These are phyloP conservation scores for Podospora fimiseda DNA, from an alignment of 495 filamentous ascomycete genomes.

Conservation along the genomic window DNA sequence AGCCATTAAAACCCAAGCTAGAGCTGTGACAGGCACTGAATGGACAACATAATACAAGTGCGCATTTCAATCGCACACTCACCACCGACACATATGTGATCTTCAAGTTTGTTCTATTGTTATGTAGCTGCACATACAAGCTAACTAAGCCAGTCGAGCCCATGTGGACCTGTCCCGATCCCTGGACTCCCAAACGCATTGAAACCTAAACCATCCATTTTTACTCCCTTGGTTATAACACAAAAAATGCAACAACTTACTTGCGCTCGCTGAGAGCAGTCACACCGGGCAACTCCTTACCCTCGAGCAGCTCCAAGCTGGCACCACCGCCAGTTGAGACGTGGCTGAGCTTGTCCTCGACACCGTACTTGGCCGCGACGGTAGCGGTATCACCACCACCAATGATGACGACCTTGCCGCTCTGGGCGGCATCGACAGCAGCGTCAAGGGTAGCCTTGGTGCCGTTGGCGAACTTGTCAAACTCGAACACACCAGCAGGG, in stretches of 20 bases:
- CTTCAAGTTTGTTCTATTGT: background rate
- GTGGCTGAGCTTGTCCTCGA: slow-evolving; percentile 94
- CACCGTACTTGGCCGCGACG: slow-evolving; percentile 93
- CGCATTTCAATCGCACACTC: too few species aligned
- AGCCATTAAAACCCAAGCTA: too few species aligned
- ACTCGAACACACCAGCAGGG: slow-evolving; percentile 93
- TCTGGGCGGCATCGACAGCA: slow-evolving; percentile 68
- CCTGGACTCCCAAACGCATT: background rate
- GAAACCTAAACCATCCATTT: background rate
- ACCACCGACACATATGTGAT: too few species aligned
- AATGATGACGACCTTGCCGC: slow-evolving; percentile 91
- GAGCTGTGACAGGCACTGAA: too few species aligned
- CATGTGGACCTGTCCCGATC: background rate
- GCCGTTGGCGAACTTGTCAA: slow-evolving; percentile 85
- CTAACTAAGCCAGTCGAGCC: background rate
- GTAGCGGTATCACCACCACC: slow-evolving; percentile 98
- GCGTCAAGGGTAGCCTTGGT: slow-evolving; percentile 88
- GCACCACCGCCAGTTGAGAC: slow-evolving; percentile 96
- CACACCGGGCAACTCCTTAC: slow-evolving; percentile 94
- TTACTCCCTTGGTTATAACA: slow-evolving; percentile 15
- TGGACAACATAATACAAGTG: too few species aligned
- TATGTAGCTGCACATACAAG: background rate
- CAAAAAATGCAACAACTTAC: slow-evolving; percentile 10
- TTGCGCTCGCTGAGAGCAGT: slow-evolving; percentile 75
- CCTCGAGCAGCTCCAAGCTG: slow-evolving; percentile 91